Evolutionary conservation across 2,329 filamentous ascomycete species (phyloP), one percentile per base, ranked within the genome.

Genomic region (Cephalotrichum gorgonifer): DNA sequence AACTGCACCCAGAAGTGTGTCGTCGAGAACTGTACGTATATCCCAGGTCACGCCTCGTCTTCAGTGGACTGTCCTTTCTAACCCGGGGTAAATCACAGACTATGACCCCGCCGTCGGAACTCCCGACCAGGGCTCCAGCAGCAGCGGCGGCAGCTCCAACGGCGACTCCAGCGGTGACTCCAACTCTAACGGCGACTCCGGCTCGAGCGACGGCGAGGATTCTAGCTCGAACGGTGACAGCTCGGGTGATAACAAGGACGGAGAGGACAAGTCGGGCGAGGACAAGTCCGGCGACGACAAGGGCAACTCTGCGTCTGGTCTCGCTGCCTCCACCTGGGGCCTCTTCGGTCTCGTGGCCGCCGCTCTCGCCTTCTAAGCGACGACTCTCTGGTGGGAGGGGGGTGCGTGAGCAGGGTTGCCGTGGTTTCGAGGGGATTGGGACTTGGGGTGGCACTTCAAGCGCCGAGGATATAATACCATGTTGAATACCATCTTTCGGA

Each of bases 311-410:
- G 69, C 66, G 17, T 58, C 60, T 15, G 56, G 58, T 43, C 53
- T 73, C 35, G 60, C 64, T 44, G 61, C 66, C 28, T 65, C 70
- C 23, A 67, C 66, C 7, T 44, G 67, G 22, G 70, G 70, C 31
- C 47, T 77, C 17, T 52, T 75, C 48, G 75, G 72, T 54, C 61
- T 76, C 50, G 23, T 73, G 23, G 75, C 68, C 54, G 75, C 73
- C 50, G 55, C 78, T 53, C 54, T 77, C 49, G 72, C 72, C 56
- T 58, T 79, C 58, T 79, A 74, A 69, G 28, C 38, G 27, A 17
- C 9, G 28, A 31, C 26, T 48, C 17, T 15, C 28, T 25, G 5
- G 12, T 23, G 20, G 44, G 14, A 20, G 22, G 31, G 22, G 33
- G 11, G 38, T 41, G 35, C 20, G 28, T n/a, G n/a, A n/a, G n/a